Conservation (phyloP, 2,329 filamentous ascomycete species). For the Hansfordia pulvinata region DNA sequence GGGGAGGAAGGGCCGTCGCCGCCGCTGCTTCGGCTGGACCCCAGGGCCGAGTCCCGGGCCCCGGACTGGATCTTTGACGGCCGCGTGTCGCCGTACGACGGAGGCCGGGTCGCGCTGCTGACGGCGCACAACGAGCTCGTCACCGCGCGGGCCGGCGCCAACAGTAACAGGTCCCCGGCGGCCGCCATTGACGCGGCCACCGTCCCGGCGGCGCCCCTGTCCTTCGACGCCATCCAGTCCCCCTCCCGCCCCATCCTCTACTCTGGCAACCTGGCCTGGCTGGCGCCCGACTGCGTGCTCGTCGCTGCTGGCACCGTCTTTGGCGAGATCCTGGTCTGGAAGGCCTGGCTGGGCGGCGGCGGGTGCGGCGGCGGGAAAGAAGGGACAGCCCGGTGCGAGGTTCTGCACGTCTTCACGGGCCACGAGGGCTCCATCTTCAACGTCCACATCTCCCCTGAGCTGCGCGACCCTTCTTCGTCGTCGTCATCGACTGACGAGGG, state of each 20-base stretch:
- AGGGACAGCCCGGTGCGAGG: constrained; percentile 17
- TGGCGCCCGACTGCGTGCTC: constrained; percentile 44
- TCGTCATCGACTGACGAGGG: constrained; percentile 20
- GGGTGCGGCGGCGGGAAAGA: constrained; percentile 1
- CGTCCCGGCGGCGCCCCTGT: constrained; percentile 9
- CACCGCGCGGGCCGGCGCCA: constrained; percentile 24
- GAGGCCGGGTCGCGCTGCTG: constrained; percentile 42
- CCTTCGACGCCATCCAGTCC: constrained; percentile 38
- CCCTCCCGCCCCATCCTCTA: constrained; percentile 78
- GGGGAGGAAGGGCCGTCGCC: too few species aligned
- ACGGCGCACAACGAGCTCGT: constrained; percentile 82
- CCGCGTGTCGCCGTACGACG: constrained; percentile 31
- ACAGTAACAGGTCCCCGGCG: constrained; percentile 6
- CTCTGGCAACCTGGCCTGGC: constrained; percentile 61
- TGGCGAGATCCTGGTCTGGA: constrained; percentile 88
- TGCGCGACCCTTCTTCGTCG: constrained; percentile 12
- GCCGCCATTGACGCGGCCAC: constrained; percentile 13
- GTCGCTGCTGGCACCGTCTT: constrained; percentile 87
- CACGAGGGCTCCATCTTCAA: constrained; percentile 95
- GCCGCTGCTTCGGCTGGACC: constrained; percentile 18
- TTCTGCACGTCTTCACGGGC: constrained; percentile 42
- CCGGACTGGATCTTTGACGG: constrained; percentile 72
- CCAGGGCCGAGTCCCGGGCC: constrained; percentile 26
- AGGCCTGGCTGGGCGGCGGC: constrained; percentile 12
- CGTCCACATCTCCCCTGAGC: constrained; percentile 57